Evolutionary conservation across 1,284 basidiomycete species (phyloP).

Genomic region (Malassezia nana): DNA sequence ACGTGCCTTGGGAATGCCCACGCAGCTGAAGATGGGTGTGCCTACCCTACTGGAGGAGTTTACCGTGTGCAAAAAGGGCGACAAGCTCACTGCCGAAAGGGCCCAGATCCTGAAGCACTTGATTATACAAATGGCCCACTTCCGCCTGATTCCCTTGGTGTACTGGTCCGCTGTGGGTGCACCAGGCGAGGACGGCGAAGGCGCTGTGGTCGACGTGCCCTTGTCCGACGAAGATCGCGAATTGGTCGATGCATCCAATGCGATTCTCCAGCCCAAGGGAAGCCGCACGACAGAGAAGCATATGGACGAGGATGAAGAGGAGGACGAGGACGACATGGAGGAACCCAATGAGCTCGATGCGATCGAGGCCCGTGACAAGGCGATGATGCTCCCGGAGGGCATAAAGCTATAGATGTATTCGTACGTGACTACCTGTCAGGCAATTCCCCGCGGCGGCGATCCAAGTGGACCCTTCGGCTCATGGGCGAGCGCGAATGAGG

Average conservation of each 20-base stretch:
- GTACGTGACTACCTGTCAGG: slow-evolving; percentile 7
- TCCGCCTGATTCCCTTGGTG: slow-evolving; percentile 42
- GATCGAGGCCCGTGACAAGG: slow-evolving; percentile 18
- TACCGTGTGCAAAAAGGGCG: slow-evolving; percentile 72
- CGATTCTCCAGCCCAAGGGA: neutral
- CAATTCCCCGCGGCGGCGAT: slow-evolving; percentile 23
- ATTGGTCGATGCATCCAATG: slow-evolving; percentile 20
- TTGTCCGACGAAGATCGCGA: slow-evolving; percentile 25
- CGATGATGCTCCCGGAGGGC: slow-evolving; percentile 20
- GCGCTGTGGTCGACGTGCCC: slow-evolving; percentile 26
- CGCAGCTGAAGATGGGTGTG: slow-evolving; percentile 73
- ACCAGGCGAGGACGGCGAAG: slow-evolving; percentile 26
- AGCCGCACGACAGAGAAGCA: neutral
- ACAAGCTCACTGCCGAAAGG: slow-evolving; percentile 62
- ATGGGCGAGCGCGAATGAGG: slow-evolving; percentile 26
- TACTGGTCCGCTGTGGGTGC: slow-evolving; percentile 37
- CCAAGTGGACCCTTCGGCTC: slow-evolving; percentile 29
- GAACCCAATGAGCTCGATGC: slow-evolving; percentile 15
- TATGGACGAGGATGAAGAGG: slow-evolving; percentile 7
- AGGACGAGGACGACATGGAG: slow-evolving; percentile 15
- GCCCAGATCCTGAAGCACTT: slow-evolving; percentile 47
- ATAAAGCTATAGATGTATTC: slow-evolving; percentile 14
- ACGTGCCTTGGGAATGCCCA: slow-evolving; percentile 77
- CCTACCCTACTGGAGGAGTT: slow-evolving; percentile 68
- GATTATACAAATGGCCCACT: slow-evolving; percentile 38